Evolutionary conservation across 768 basidiomycete genomes (phyloP).

Genomic region (Tephrocybe rancida): DNA sequence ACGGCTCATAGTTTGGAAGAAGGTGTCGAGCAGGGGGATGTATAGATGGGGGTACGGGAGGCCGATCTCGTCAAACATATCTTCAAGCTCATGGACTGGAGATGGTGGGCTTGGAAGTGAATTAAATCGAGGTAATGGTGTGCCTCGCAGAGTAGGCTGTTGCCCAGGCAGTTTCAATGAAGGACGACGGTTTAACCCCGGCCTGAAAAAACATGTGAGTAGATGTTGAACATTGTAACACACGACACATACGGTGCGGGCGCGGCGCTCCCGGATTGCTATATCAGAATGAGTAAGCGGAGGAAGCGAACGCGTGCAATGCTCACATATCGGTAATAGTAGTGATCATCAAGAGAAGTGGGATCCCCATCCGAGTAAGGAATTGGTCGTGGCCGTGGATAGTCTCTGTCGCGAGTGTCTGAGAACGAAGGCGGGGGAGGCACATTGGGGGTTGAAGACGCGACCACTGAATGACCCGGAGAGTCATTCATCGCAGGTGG

Average conservation of each 20-base stretch:
- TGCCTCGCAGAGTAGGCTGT: background rate
- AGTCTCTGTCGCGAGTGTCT: background rate
- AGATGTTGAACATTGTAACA: background rate
- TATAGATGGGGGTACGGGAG: slow-evolving; percentile 16
- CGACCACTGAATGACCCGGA: background rate
- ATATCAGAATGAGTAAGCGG: background rate
- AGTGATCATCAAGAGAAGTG: slow-evolving; percentile 9
- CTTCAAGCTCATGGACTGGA: slow-evolving; percentile 6
- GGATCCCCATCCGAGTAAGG: slow-evolving; percentile 9
- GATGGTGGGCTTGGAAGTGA: slow-evolving; percentile 7
- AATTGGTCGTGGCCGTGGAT: background rate
- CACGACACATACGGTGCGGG: background rate
- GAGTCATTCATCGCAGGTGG: background rate
- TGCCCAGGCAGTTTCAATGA: slow-evolving; percentile 5
- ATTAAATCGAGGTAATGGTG: background rate
- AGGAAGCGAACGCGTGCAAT: background rate
- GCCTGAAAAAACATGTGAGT: background rate
- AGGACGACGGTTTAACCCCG: slow-evolving; percentile 5
- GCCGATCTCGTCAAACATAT: slow-evolving; percentile 15
- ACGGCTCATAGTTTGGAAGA: slow-evolving; percentile 16
- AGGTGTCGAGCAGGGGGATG: slow-evolving; percentile 15
- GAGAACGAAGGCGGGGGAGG: background rate
- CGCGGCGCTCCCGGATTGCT: slow-evolving; percentile 2
- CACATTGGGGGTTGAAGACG: background rate
- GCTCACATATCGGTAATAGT: slow-evolving; percentile 14